A percentile compares a stretch with the other conserved stretches of the same genome.
Evolutionary conservation across 2,329 filamentous ascomycete genomes (phyloP).

Genomic region (Cercospora brassicicola): DNA sequence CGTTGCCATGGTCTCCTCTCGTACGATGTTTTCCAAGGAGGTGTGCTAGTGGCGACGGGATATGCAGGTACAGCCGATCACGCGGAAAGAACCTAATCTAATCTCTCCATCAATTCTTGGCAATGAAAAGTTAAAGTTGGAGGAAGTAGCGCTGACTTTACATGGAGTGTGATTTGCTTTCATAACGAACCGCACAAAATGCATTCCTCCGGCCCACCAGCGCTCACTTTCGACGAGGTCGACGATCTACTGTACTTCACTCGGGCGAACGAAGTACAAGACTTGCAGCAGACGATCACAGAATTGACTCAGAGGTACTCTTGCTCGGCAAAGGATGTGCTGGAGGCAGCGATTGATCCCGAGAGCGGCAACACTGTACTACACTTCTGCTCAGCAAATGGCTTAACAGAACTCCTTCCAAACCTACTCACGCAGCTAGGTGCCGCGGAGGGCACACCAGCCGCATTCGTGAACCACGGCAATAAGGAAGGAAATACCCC

Average conservation of each 20-base stretch:
- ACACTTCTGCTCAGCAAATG: constrained; percentile 93
- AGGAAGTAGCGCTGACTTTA: neutral
- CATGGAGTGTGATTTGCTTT: neutral
- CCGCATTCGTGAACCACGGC: constrained; percentile 61
- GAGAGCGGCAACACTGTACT: constrained; percentile 75
- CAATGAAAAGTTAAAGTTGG: neutral
- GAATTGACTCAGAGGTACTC: constrained; percentile 63
- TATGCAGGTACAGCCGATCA: constrained; percentile 11
- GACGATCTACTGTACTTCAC: constrained; percentile 90
- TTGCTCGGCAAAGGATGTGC: constrained; percentile 61
- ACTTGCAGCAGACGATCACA: constrained; percentile 62
- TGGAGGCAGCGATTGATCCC: constrained; percentile 70
- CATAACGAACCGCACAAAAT: neutral
- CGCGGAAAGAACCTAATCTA: constrained; percentile 9
- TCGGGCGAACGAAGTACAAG: constrained; percentile 71
- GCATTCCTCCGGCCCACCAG: constrained; percentile 15
- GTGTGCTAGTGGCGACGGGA: neutral
- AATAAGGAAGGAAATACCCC: constrained; percentile 88
- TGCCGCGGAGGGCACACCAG: neutral
- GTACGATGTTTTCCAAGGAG: constrained; percentile 13
- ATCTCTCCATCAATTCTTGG: neutral
- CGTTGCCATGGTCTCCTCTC: neutral
- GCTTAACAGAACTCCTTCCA: constrained; percentile 56
- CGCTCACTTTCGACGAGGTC: constrained; percentile 72
- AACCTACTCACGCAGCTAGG: constrained; percentile 26